Evolutionary conservation across 2,329 filamentous ascomycete species (phyloP), one percentile per base, ranked within the genome.

Genomic region (Rosellinia necatrix): DNA sequence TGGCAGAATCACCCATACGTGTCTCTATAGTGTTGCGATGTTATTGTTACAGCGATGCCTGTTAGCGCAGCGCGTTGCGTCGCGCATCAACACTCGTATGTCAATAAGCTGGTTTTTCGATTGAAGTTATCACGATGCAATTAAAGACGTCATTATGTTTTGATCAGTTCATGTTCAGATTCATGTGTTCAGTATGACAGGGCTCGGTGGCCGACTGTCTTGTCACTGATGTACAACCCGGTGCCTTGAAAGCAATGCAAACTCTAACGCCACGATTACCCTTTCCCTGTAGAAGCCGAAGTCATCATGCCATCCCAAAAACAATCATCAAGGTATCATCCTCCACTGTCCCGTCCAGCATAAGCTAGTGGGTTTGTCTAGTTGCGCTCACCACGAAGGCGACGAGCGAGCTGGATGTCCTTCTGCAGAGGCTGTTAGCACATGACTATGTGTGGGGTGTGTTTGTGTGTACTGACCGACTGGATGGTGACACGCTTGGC

Each of bases 401-500:
- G 90, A 68, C 94, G 90, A 71, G 93, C 92, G 47, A 97, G 87
- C 81, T 97, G 93, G 74, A 97, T 97, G 71, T 97, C 93, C 84
- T 97, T 97, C 78, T 77, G 72, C 66, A 66, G 52, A 8, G 61
- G 40, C 61, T 71, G 71, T 79, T 72, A 78, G 75, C 44, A 15
- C n/a, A 30, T 55, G 41, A n/a, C n/a, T n/a, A n/a, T 53, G 22
- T 17, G 12, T 44, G 7, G 9, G 19, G 13, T 13, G 44, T 13
- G 9, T n/a, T 37, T 40, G 47, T n/a, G 41, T 24, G 49, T 60
- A 75, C 76, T 68, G 70, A 78, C 74, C 66, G 87, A 88, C 79
- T 93, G 93, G 79, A 97, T 97, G 72, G 93, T 97, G 73, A 97
- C 94, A 81, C 94, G 92, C 87, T 97, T 97, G 79, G 94, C 93